Base-by-base conservation (phyloP, 1,284 basidiomycete genomes). In the Xerocomus cyaneibrunnescens region DNA sequence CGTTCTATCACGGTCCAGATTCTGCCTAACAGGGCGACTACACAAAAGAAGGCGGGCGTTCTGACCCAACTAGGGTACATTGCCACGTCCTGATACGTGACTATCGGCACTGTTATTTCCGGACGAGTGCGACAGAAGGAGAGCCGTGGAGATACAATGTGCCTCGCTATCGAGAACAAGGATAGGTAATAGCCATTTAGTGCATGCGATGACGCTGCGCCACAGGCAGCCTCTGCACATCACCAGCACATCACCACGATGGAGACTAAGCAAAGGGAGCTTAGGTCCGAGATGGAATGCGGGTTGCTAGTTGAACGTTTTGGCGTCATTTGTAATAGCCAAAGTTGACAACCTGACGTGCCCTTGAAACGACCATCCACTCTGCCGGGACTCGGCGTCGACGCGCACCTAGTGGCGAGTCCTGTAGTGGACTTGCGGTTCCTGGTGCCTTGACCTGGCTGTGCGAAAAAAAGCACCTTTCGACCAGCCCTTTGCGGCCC, bases 361-460 rank as follows among this genome's bases (percentile, higher is more conserved):
- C 3, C 22, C 21, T 25, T 32, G 16, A 23, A n/a, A 14, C 35
- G 16, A 43, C 23, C 19, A 23, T 36, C 14, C 27, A 19, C n/a
- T n/a, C n/a, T 49, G 30, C 45, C 45, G 42, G n/a, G n/a, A n/a
- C n/a, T 45, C 52, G 34, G 52, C 14, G 45, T 38, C 34, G 19
- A 34, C 34, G 21, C 32, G 34, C 13, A 30, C 23, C 13, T 10
- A 28, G 28, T 22, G 23, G 22, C 22, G 34, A 47, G 39, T 39
- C 16, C 16, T 23, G 21, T 13, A 21, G 22, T 21, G 42, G n/a
- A 23, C 23, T 21, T 35, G n/a, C 7, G 12, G 62, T 62, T n/a
- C 64, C 61, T 66, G 64, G 64, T 62, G 45, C 61, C 61, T 66
- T 39, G 13, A 22, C 28, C 38, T 30, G 56, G 60, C 60, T 59